These are phyloP conservation scores for Piedraia hortae DNA, from an alignment of 2,329 filamentous ascomycete species.

Conservation along the genomic window DNA sequence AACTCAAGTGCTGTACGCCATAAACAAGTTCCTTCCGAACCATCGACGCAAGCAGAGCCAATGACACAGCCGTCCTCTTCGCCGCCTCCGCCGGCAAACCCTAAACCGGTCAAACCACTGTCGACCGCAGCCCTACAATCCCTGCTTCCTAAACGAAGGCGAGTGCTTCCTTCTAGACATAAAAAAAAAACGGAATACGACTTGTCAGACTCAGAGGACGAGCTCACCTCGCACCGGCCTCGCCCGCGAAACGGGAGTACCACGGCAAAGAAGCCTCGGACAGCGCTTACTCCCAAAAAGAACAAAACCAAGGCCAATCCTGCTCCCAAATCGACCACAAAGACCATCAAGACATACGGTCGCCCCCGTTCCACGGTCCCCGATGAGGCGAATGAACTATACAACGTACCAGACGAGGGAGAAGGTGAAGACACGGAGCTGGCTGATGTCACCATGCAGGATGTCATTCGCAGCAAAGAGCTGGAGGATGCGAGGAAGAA, in stretches of 20 bases:
- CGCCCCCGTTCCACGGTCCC: constrained; percentile 11
- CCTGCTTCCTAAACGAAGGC: constrained; percentile 17
- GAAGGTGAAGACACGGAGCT: constrained; percentile 6
- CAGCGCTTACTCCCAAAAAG: constrained; percentile 2
- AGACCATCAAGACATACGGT: constrained; percentile 6
- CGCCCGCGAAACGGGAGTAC: constrained; percentile 11
- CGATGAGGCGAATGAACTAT: constrained; percentile 13
- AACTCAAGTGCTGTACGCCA: constrained; percentile 1
- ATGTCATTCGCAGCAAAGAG: constrained; percentile 9
- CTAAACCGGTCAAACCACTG: constrained; percentile 8
- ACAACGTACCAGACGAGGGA: constrained; percentile 6
- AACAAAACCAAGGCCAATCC: constrained; percentile 2
- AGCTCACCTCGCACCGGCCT: constrained; percentile 6
- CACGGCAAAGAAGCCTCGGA: constrained; percentile 5
- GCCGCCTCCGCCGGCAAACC: constrained; percentile 6
- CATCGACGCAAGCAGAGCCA: constrained; percentile 4
- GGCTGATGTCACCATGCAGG: constrained; percentile 5
- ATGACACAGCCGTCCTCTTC: constrained; percentile 2
- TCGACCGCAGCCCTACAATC: constrained; percentile 19
- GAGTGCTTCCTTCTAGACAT: constrained; percentile 5
- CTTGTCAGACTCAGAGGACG: constrained; percentile 13
- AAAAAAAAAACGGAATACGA: constrained; percentile 14
- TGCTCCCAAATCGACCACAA: constrained; percentile 2
- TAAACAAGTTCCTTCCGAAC: neutral
- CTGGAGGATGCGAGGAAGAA: constrained; percentile 19